phyloP scores from a whole-genome alignment of 257 asterid species.

The Nicotiana paniculata region DNA sequence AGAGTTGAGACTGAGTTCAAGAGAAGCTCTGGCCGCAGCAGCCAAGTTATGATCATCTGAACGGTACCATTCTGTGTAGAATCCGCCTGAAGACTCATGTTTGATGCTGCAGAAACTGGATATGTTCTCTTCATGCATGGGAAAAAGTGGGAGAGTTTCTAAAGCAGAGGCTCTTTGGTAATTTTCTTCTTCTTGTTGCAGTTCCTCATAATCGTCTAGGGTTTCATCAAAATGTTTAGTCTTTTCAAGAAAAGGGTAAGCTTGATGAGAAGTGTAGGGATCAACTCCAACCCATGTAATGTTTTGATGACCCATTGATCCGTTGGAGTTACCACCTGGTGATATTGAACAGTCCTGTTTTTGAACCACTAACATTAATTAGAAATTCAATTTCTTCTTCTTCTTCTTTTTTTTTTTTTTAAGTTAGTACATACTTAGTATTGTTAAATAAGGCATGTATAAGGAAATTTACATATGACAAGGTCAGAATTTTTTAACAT shows the following conservation, averaged over 20 bases:
- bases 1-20: conserved; percentile 84
- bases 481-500: not conserved
- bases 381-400: not conserved
- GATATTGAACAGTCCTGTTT: conserved; percentile 62
- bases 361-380: not conserved
- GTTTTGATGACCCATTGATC: conserved; percentile 32
- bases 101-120: conserved; percentile 18
- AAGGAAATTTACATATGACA: not conserved
- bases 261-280: conserved; percentile 22
- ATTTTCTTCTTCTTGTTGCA: conserved; percentile 18
- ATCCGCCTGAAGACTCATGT: conserved; percentile 6
- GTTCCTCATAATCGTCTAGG: conserved; percentile 40
- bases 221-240: conserved; percentile 39
- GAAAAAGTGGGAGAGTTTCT: conserved; percentile 90
- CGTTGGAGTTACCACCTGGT: conserved; percentile 12
- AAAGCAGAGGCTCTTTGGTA: conserved; percentile 17
- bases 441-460: too few relatives aligned
- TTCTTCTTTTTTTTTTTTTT: too few relatives aligned
- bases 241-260: conserved; percentile 56
- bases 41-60: conserved; percentile 9
- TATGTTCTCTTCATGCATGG: conserved; percentile 60
- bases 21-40: conserved; percentile 44
- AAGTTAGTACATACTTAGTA: too few relatives aligned
- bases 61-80: conserved; percentile 21
- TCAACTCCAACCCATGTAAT: conserved; percentile 51